These are phyloP conservation scores for Rhizophagus sp. DNA, from an alignment of 192 early-diverging fungal genomes.

Conservation along the genomic window DNA sequence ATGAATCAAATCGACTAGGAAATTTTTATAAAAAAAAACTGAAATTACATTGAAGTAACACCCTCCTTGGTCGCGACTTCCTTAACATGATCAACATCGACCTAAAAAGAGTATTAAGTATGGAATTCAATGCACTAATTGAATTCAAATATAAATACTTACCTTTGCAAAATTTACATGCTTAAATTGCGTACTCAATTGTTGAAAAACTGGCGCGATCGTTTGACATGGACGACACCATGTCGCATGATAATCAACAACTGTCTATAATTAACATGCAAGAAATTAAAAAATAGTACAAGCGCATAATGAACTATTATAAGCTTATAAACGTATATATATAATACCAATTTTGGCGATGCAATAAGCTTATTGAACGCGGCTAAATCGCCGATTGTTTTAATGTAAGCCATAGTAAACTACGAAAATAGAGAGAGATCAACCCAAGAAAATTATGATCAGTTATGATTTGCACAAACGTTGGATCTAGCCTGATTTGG, in stretches of 20 bases:
- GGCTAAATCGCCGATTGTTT: background rate
- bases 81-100: conserved; percentile 46
- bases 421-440: background rate
- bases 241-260: conserved; percentile 56
- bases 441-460: too few species aligned
- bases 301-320: too few species aligned
- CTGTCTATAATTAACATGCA: conserved; percentile 37
- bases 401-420: conserved; percentile 23
- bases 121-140: background rate
- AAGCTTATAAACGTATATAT: background rate
- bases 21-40: background rate
- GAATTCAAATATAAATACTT: background rate
- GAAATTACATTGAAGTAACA: conserved; percentile 51
- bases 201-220: conserved; percentile 54
- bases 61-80: conserved; percentile 44
- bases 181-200: conserved; percentile 48
- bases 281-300: background rate
- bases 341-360: conserved; percentile 24
- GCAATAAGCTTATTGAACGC: conserved; percentile 12
- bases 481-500: too few species aligned
- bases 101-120: conserved; percentile 30
- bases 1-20: too few species aligned
- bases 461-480: too few species aligned
- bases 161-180: conserved; percentile 58
- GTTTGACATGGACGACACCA: conserved; percentile 54